A percentile compares a stretch with the other conserved stretches of the same genome.
Conservation (phyloP, 2,329 filamentous ascomycete genomes). For the Colletotrichum sp. region DNA sequence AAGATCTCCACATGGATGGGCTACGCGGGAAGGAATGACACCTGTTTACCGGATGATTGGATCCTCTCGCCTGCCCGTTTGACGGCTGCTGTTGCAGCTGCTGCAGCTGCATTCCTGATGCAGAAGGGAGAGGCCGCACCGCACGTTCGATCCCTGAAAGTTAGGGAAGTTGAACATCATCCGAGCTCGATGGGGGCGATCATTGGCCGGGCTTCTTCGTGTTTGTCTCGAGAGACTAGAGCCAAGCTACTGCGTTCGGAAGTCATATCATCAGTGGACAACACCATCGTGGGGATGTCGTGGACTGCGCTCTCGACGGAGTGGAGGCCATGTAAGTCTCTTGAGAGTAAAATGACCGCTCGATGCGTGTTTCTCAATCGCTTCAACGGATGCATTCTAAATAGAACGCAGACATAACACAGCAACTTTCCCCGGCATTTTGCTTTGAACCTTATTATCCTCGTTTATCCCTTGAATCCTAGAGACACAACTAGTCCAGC, state of each 20-base stretch:
- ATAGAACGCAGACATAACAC: too few species aligned
- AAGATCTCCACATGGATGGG: conserved; percentile 12
- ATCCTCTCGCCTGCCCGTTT: not conserved
- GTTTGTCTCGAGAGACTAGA: not conserved
- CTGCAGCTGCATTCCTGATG: not conserved
- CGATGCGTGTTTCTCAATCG: not conserved
- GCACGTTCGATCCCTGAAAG: not conserved
- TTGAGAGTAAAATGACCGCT: not conserved
- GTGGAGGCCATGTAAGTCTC: not conserved
- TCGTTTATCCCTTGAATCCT: fast-evolving
- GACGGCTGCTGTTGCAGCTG: not conserved
- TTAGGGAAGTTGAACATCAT: not conserved
- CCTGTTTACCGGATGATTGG: conserved; percentile 2
- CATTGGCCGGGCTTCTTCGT: not conserved
- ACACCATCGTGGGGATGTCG: not conserved
- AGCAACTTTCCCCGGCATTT: too few species aligned
- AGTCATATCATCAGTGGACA: not conserved
- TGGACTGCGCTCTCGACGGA: not conserved
- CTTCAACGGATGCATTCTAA: not conserved
- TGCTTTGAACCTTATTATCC: fast-evolving
- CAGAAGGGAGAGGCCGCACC: not conserved
- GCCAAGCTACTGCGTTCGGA: not conserved
- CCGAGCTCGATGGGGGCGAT: not conserved
- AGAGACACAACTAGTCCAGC: not conserved
- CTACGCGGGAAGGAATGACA: not conserved